Conservation (phyloP, 1,139 yeast species). For the Eremothecium gossypii region DNA sequence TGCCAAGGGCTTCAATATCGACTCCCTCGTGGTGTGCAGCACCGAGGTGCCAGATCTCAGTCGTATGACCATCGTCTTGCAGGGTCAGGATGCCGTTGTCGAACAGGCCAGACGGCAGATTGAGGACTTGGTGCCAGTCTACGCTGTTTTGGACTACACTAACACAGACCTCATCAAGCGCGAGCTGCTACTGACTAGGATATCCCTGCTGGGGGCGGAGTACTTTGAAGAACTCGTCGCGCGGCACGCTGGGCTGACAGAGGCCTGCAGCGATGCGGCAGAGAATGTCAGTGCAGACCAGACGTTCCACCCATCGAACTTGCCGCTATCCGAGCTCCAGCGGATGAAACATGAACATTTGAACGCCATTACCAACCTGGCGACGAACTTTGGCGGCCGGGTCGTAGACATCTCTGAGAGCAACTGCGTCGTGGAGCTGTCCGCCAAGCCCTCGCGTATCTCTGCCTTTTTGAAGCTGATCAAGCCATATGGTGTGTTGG, state of each 20-base stretch:
- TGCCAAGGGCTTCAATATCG: constrained; percentile 96
- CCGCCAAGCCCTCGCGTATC: constrained; percentile 88
- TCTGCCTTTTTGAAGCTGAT: constrained; percentile 77
- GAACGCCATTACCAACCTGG: constrained; percentile 70
- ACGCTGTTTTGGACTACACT: constrained; percentile 93
- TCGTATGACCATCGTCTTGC: constrained; percentile 91
- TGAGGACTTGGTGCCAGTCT: constrained; percentile 95
- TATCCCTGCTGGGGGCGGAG: constrained; percentile 90
- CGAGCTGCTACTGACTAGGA: constrained; percentile 83
- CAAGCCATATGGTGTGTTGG: constrained; percentile 93
- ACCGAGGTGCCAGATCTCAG: constrained; percentile 94
- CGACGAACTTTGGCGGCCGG: constrained; percentile 84
- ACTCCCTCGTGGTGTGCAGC: constrained; percentile 90
- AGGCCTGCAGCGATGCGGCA: neutral
- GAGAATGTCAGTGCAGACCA: neutral
- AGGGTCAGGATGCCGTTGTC: constrained; percentile 91
- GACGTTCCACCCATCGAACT: constrained; percentile 74
- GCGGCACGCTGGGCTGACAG: constrained; percentile 53
- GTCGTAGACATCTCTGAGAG: constrained; percentile 88
- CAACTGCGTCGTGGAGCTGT: constrained; percentile 86
- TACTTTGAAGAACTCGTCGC: constrained; percentile 91
- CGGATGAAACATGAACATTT: constrained; percentile 90
- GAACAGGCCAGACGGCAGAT: constrained; percentile 99
- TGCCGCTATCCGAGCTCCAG: constrained; percentile 85
- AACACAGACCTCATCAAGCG: constrained; percentile 83